phyloP scores from a whole-genome alignment of 2,329 filamentous ascomycete species.

The Venturia asperata region DNA sequence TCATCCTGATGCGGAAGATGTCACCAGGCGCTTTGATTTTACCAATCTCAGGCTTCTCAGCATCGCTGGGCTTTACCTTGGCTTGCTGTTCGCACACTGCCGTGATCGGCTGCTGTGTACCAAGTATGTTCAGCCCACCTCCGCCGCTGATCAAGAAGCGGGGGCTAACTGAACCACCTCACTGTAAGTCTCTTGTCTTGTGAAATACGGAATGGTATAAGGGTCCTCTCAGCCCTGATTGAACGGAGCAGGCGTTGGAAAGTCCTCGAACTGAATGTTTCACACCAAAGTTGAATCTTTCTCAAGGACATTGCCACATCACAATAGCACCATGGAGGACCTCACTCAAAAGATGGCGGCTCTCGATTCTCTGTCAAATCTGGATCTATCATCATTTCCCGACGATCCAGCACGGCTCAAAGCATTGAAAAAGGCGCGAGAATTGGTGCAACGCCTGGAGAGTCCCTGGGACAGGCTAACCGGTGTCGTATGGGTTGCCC shows the following conservation, averaged over 20 bases:
- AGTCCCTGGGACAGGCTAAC: background rate
- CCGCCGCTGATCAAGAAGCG: background rate
- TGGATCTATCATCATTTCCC: background rate
- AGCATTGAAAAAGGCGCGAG: background rate
- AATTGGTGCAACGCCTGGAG: constrained; percentile 6
- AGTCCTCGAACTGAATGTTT: no score
- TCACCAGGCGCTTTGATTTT: background rate
- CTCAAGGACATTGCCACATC: no score
- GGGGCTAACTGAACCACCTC: background rate
- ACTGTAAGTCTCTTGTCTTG: background rate
- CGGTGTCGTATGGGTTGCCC: background rate
- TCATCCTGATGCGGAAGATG: no score
- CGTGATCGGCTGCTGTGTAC: no score
- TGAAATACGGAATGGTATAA: background rate
- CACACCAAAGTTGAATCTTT: no score
- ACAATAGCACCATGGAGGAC: background rate
- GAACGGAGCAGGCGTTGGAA: no score
- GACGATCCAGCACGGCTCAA: background rate
- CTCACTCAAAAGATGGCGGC: background rate
- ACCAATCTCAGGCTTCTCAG: background rate
- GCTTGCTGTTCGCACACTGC: no score
- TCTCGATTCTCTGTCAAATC: background rate
- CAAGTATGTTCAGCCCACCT: background rate
- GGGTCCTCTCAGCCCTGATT: background rate
- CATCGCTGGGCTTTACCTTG: background rate